Conservation (phyloP, 306 rosid species). For the Heteromeles arbutifolia region DNA sequence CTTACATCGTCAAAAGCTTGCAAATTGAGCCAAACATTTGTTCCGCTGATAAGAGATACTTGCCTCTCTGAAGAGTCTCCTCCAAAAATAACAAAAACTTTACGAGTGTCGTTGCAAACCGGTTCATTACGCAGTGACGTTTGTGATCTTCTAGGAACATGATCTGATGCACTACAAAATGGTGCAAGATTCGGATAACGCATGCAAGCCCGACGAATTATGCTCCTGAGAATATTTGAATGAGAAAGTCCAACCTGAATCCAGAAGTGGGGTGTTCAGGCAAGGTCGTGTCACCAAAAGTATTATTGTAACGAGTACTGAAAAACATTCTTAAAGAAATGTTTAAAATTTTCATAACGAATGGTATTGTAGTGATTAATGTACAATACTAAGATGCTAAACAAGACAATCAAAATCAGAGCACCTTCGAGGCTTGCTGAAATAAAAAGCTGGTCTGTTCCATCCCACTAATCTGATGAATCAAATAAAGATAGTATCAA, state of each 20-base stretch:
- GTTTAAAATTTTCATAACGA: not conserved
- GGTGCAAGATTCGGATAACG: conserved; percentile 69
- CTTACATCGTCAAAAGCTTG: conserved; percentile 88
- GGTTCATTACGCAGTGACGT: conserved; percentile 31
- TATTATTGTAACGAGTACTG: not conserved
- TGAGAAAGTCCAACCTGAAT: conserved; percentile 97
- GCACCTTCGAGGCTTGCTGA: conserved; percentile 97
- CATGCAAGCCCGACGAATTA: conserved; percentile 72
- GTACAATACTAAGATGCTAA: not conserved
- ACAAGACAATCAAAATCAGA: conserved; percentile 10
- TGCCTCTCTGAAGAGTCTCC: conserved; percentile 96
- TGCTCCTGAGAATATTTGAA: conserved; percentile 74
- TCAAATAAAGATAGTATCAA: conserved; percentile 13
- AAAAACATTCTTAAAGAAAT: not conserved
- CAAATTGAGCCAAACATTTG: conserved; percentile 97
- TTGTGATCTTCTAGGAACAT: conserved; percentile 36
- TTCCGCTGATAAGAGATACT: conserved; percentile 98
- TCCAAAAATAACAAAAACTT: conserved; percentile 91
- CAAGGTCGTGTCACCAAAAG: not conserved
- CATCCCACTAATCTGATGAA: conserved; percentile 90
- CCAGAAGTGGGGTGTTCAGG: not conserved
- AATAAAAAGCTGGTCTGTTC: conserved; percentile 97
- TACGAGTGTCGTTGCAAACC: conserved; percentile 33
- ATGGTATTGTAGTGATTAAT: not conserved
- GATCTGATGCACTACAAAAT: conserved; percentile 30